These are phyloP conservation scores for Triticum timopheevii DNA, from an alignment of 176 grass and related monocot species.

Conservation along the genomic window DNA sequence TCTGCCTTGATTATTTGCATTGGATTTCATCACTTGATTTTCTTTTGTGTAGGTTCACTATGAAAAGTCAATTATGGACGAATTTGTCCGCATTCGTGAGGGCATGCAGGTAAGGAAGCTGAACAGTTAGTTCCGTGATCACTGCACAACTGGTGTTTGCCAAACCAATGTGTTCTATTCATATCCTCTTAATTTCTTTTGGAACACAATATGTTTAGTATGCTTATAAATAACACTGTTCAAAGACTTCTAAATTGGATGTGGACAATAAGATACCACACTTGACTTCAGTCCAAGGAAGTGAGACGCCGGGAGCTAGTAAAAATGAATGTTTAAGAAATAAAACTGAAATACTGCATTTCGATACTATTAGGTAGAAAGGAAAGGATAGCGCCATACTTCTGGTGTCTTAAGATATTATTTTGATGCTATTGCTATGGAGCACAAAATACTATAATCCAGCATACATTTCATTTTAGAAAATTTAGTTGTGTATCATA, in stretches of 20 bases:
- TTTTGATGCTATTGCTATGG: background rate
- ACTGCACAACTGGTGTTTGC: background rate
- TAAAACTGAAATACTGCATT: too few relatives aligned
- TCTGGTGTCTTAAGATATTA: conserved; percentile 30
- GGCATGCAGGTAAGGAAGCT: conserved; percentile 76
- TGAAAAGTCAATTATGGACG: conserved; percentile 66
- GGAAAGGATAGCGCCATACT: background rate
- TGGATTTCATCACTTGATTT: conserved; percentile 24
- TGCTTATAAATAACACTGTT: background rate
- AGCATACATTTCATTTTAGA: background rate
- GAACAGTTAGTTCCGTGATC: conserved; percentile 2
- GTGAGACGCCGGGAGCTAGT: background rate
- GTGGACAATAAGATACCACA: background rate
- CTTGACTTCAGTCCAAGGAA: conserved; percentile 4
- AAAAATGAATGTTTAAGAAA: too few relatives aligned
- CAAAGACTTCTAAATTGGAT: conserved; percentile 15
- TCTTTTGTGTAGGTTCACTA: conserved; percentile 67
- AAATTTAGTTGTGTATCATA: conserved; percentile 21
- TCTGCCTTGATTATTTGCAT: conserved; percentile 31
- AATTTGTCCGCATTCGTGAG: conserved; percentile 73
- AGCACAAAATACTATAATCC: background rate
- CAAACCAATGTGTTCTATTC: background rate
- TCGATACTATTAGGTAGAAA: background rate
- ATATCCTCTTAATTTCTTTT: background rate
- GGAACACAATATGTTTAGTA: background rate